Base-by-base conservation (phyloP, 225 moss, liverwort and hornwort genomes). In the Marchantia polymorpha region DNA sequence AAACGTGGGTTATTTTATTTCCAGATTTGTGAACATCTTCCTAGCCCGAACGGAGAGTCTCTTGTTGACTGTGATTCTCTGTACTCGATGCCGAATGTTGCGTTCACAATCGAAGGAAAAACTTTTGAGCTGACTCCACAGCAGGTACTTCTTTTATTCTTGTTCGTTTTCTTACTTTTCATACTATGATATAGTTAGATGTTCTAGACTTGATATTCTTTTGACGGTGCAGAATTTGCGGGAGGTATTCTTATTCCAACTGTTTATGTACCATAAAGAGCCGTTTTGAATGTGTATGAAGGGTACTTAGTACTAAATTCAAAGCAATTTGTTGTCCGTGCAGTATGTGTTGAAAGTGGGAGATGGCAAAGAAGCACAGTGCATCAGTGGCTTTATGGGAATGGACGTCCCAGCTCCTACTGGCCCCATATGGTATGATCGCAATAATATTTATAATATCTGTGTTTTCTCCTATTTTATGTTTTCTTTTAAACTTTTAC, bases 41-140 rank as follows among this genome's bases (percentile, higher is more conserved):
- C 96, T 9, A 97, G 94, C 76, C 96, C 94, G 11, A 92, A 87
- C 76, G 96, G 96, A 27, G 94, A 94, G 78, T 97, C 96, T 50
- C 77, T 89, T 22, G 93, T 97, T n/a, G 85, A 93, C 51, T 97
- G 96, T 80, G 79, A 82, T 0, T 64, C 90, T 22, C 39, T 94
- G n/a, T 13, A 86, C 10, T 55, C 90, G 25, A 88, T 97, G 94
- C 96, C 96, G 13, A 92, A 92, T 27, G 90, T 97, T 39, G 73
- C 93, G 30, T 97, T 94, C 74, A 93, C 92, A 19, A 92, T 97
- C 69, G 82, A 76, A 64, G 91, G 90, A 29, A 94, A 93, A 81
- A 76, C 25, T 26, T 97, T 92, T 72, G 81, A 91, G 75, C 84
- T 96, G 67, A 88, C 91, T 77, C 85, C 92, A 66, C 92, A 94